phyloP scores from a whole-genome alignment of 139 green algal genomes.

The Pycnococcus provasolii region DNA sequence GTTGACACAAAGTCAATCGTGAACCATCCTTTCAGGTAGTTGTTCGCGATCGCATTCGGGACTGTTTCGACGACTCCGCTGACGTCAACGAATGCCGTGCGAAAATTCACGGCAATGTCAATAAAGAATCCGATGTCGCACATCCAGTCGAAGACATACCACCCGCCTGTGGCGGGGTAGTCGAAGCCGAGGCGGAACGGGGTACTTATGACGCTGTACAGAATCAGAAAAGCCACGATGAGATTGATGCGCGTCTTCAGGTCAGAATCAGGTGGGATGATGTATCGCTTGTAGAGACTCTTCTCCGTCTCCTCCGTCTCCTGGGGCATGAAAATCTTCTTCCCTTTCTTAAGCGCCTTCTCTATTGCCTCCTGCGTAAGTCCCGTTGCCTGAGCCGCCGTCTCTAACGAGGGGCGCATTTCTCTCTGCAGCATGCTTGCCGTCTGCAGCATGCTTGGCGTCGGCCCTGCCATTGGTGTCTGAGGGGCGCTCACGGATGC shows the following conservation, averaged over 20 bases:
- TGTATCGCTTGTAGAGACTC: not conserved
- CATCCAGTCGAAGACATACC: conserved; percentile 11
- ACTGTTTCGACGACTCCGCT: not conserved
- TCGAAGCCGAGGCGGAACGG: conserved; percentile 19
- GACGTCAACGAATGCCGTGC: conserved; percentile 10
- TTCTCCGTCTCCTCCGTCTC: not conserved
- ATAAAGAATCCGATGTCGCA: conserved; percentile 14
- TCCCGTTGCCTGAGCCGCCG: no score
- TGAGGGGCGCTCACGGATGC: no score
- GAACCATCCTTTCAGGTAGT: conserved; percentile 19
- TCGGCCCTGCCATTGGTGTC: no score
- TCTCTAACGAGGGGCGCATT: no score
- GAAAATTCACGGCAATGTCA: conserved; percentile 23
- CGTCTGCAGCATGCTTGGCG: no score
- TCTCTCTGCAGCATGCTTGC: no score
- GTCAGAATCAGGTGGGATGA: not conserved
- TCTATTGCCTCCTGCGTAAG: not conserved
- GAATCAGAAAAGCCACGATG: conserved; percentile 1
- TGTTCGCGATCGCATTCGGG: not conserved
- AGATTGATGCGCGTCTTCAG: not conserved
- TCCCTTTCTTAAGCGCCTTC: not conserved
- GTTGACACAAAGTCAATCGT: conserved; percentile 6
- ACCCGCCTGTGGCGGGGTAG: not conserved
- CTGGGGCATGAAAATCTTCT: not conserved
- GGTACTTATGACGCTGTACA: conserved; percentile 9